Evolutionary conservation across 495 filamentous ascomycete genomes (phyloP).

Genomic region (Penicillium cinerascens): DNA sequence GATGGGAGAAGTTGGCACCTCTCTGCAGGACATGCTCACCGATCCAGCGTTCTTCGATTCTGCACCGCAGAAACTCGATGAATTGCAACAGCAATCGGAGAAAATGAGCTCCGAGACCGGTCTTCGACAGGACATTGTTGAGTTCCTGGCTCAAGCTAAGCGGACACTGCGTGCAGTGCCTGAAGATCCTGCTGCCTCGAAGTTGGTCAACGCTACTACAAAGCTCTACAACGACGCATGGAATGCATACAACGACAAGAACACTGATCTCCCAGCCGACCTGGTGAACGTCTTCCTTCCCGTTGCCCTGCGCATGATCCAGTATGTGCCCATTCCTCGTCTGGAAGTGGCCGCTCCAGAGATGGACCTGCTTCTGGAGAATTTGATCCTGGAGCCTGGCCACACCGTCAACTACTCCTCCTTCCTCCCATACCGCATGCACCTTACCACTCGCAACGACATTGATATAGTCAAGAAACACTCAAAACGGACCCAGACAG

Average conservation of each 20-base stretch:
- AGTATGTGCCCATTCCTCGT: slow-evolving; percentile 84
- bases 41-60: slow-evolving; percentile 81
- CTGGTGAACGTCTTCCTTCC: slow-evolving; percentile 75
- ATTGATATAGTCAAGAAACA: slow-evolving; percentile 79
- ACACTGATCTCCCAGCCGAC: slow-evolving; percentile 70
- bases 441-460: slow-evolving; percentile 78
- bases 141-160: slow-evolving; percentile 64
- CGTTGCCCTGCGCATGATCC: slow-evolving; percentile 66
- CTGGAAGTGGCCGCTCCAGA: slow-evolving; percentile 79
- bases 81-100: slow-evolving; percentile 65
- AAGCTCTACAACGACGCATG: slow-evolving; percentile 66
- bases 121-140: slow-evolving; percentile 70
- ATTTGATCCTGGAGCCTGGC: slow-evolving; percentile 86
- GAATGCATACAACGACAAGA: slow-evolving; percentile 52
- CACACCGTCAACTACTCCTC: slow-evolving; percentile 79
- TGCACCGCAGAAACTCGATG: slow-evolving; percentile 64
- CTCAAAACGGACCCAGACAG: slow-evolving; percentile 62
- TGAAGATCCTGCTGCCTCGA: slow-evolving; percentile 66
- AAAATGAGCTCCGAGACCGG: slow-evolving; percentile 59
- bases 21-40: slow-evolving; percentile 77
- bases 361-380: slow-evolving; percentile 83
- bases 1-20: slow-evolving; percentile 64
- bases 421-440: slow-evolving; percentile 82
- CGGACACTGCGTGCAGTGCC: slow-evolving; percentile 63
- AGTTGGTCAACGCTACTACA: slow-evolving; percentile 58